A percentile compares a stretch with the other conserved stretches of the same genome.
Evolutionary conservation across 768 basidiomycete species (phyloP).

Genomic region (Amanita fuliginea): DNA sequence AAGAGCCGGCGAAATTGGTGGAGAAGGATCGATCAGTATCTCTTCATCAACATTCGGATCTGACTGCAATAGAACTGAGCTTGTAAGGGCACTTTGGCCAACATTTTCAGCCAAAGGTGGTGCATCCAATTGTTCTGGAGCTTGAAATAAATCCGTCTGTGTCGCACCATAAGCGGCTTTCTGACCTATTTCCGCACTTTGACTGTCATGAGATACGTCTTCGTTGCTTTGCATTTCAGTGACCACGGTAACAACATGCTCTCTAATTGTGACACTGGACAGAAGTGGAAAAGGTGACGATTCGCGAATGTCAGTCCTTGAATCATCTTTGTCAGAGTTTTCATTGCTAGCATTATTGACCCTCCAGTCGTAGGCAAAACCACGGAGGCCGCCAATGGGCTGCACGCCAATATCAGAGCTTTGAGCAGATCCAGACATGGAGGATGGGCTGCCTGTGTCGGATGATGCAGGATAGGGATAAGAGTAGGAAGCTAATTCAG

Average conservation of each 20-base stretch:
- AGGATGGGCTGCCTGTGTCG: background rate
- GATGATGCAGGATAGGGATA: background rate
- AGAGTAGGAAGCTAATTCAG: background rate
- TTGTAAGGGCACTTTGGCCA: background rate
- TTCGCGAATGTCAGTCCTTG: background rate
- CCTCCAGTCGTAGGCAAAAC: conserved; percentile 7
- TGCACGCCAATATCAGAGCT: background rate
- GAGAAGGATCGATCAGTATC: background rate
- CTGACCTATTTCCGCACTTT: background rate
- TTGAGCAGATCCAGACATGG: background rate
- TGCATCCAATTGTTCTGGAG: background rate
- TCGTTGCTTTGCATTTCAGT: background rate
- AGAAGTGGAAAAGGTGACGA: background rate
- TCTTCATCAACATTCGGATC: background rate
- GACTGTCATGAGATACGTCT: background rate
- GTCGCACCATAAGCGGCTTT: background rate
- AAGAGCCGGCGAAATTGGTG: background rate
- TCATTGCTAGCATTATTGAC: background rate
- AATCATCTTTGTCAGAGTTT: background rate
- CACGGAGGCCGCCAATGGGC: background rate
- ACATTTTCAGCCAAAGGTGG: background rate
- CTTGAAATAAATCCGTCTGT: background rate
- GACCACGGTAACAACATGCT: background rate
- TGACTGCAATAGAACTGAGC: background rate
- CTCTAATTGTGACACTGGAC: background rate